phyloP scores from a whole-genome alignment of 148 eudicot genomes.

The Cornus suecica region DNA sequence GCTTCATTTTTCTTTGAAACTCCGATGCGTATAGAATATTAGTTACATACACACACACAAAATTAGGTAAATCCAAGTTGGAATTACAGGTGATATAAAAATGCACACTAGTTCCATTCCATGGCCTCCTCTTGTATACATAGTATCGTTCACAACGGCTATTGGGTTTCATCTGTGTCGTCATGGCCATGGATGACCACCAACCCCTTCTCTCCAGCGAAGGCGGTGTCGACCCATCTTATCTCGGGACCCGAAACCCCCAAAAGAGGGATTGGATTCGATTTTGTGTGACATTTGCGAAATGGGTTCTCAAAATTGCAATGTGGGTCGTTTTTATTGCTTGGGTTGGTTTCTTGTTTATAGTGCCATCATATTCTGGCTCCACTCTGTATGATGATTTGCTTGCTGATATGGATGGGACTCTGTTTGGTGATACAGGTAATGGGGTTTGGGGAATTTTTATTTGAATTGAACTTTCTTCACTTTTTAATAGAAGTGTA shows the following conservation, averaged over 20 bases:
- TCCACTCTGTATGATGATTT: constrained; percentile 12
- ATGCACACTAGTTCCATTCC: neutral
- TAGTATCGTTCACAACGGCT: neutral
- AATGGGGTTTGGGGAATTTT: neutral
- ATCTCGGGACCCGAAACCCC: constrained; percentile 11
- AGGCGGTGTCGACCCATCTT: constrained; percentile 5
- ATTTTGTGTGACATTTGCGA: constrained; percentile 27
- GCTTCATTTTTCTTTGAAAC: too few relatives aligned
- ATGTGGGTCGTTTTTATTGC: constrained; percentile 55
- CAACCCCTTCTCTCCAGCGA: constrained; percentile 32
- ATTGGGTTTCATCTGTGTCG: neutral
- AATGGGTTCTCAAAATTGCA: constrained; percentile 55
- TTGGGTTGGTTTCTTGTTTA: constrained; percentile 48
- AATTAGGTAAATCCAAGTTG: neutral
- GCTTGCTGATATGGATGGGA: constrained; percentile 19
- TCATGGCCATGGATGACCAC: constrained; percentile 8
- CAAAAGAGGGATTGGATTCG: neutral
- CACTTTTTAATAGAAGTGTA: neutral
- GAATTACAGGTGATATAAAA: neutral
- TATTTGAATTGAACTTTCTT: neutral
- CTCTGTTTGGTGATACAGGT: constrained; percentile 55
- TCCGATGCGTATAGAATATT: neutral
- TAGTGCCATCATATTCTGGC: constrained; percentile 36
- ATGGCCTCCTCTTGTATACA: neutral
- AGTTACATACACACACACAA: neutral